Evolutionary conservation across 805 yeast species (phyloP), one percentile per base, ranked within the genome.

Genomic region (Yarrowia deformans): DNA sequence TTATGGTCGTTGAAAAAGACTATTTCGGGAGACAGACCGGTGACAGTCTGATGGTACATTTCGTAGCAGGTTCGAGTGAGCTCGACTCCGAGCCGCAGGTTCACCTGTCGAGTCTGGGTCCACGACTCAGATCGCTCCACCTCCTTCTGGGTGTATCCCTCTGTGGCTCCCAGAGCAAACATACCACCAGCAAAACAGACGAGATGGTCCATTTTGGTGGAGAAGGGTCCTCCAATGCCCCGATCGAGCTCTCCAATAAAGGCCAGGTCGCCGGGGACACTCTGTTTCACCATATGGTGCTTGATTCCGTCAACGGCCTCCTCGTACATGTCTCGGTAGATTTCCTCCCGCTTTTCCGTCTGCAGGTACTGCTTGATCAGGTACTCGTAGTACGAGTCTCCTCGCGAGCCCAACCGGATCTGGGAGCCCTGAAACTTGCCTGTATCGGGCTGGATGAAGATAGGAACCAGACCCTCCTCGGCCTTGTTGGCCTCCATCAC

Each of bases 381-480:
- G 76, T 92, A 92, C 79, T 93, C 97, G 76, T 93, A 93, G 77
- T 93, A 93, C 0, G 97, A 91, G 78, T 93, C 98, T 60, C 97
- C 98, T 73, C 97, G 83, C 0, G 97, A 90, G 0, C 98, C 98
- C 69, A 93, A 80, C 72, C 97, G 84, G 71, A 94, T 91, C 67
- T 84, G 78, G 1, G 76, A 74, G 0, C 92, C 92, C 70, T 81
- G 85, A 77, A 85, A 92, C 71, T 81, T 80, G 6, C 95, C 97
- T 0, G 89, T 84, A 50, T 87, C 88, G 9, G 97, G 95, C 45
- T 85, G 81, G 45, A 93, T 87, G 75, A 82, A 90, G 55, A 92
- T 91, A 2, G 98, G 97, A 3, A 86, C 97, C 50, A 93, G 82
- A 0, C 97, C 97, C 74, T 87, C 92, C 67, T 77, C 73, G 8